Conservation (phyloP, 2,329 filamentous ascomycete genomes). For the Botrytis hyacinthi region DNA sequence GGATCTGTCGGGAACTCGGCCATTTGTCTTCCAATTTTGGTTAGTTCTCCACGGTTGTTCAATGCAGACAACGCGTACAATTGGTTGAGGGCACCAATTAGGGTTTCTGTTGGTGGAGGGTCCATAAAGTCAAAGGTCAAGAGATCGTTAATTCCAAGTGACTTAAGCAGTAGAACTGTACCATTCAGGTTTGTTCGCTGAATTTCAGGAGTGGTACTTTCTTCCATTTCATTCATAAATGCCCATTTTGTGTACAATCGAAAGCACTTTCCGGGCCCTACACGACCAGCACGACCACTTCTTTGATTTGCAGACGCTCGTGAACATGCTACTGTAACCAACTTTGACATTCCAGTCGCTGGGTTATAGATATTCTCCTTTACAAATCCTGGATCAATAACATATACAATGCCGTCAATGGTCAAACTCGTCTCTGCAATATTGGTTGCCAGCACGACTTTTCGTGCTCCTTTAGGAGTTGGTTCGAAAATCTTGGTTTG, state of each 20-base stretch:
- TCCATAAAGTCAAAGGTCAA: conserved; percentile 97
- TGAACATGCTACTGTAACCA: conserved; percentile 88
- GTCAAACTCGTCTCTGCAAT: conserved; percentile 96
- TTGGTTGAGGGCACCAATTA: conserved; percentile 85
- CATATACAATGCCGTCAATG: conserved; percentile 93
- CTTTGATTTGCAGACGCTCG: conserved; percentile 90
- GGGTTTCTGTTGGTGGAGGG: conserved; percentile 81
- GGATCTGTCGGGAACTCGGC: conserved; percentile 92
- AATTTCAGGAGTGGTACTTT: conserved; percentile 89
- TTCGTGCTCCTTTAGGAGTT: conserved; percentile 78
- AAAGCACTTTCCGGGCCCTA: conserved; percentile 90
- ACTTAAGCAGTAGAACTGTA: conserved; percentile 82
- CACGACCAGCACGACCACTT: conserved; percentile 87
- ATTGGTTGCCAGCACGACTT: conserved; percentile 92
- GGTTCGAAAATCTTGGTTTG: conserved; percentile 95
- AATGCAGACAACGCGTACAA: conserved; percentile 88
- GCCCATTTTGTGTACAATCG: conserved; percentile 90
- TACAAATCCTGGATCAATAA: conserved; percentile 92
- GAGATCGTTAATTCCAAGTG: conserved; percentile 86
- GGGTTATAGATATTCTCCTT: conserved; percentile 96
- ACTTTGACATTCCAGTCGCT: conserved; percentile 84
- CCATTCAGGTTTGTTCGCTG: conserved; percentile 84
- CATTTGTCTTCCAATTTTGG: conserved; percentile 90
- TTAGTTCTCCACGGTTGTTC: conserved; percentile 84
- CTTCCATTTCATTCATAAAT: conserved; percentile 92